Conservation (phyloP, 2,329 filamentous ascomycete genomes). For the Lachnellula suecica region DNA sequence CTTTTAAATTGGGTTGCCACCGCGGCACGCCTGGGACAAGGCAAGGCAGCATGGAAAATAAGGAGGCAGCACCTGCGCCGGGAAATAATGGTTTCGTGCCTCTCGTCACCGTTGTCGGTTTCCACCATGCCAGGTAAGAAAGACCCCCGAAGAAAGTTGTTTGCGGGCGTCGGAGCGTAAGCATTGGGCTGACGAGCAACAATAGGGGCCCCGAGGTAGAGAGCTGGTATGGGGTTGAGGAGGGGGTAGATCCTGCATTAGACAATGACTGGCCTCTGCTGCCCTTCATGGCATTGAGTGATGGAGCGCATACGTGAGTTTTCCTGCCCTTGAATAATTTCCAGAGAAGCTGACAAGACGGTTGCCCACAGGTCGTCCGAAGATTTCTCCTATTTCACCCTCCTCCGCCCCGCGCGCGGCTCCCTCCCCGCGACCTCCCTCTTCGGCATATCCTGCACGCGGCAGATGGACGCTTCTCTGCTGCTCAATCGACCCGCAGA, state of each 20-base stretch:
- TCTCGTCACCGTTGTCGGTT: slow-evolving; percentile 77
- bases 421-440: slow-evolving; percentile 70
- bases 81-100: slow-evolving; percentile 53
- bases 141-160: slow-evolving; percentile 1
- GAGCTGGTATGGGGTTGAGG: slow-evolving; percentile 77
- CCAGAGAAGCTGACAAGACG: slow-evolving; percentile 2
- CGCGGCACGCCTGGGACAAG: slow-evolving; percentile 1
- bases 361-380: slow-evolving; percentile 66
- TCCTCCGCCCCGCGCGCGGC: slow-evolving; percentile 63
- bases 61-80: slow-evolving; percentile 9
- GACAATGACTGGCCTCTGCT: slow-evolving; percentile 90
- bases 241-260: slow-evolving; percentile 73
- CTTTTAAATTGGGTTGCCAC: slow-evolving; percentile 5
- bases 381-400: slow-evolving; percentile 98
- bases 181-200: slow-evolving; percentile 12
- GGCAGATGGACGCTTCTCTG: slow-evolving; percentile 79
- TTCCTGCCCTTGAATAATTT: neutral
- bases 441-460: slow-evolving; percentile 93
- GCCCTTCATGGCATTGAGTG: slow-evolving; percentile 95
- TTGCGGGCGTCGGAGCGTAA: neutral
- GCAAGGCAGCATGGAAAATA: slow-evolving; percentile 17
- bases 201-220: slow-evolving; percentile 84
- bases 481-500: slow-evolving; percentile 79
- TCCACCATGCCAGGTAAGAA: slow-evolving; percentile 69
- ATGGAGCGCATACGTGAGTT: slow-evolving; percentile 87